Evolutionary conservation across 73 alveolate species (phyloP).

Genomic region (Tetrahymena elliotti): DNA sequence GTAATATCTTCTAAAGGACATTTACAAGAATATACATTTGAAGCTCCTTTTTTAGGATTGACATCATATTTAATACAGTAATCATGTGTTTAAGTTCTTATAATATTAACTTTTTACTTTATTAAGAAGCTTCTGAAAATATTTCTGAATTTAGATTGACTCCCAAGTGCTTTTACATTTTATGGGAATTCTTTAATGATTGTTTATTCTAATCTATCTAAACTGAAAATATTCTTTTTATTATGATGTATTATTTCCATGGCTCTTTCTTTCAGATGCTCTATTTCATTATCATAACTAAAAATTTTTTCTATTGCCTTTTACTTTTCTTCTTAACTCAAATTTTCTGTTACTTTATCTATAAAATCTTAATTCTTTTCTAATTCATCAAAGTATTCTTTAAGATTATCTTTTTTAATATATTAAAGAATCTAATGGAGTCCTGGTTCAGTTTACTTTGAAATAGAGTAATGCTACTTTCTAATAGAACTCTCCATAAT

Average conservation of each 20-base stretch:
- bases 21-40: not conserved
- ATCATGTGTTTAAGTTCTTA: not conserved
- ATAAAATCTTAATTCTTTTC: not conserved
- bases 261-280: not conserved
- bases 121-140: not conserved
- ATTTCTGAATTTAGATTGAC: not conserved
- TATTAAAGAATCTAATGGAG: not conserved
- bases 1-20: not conserved
- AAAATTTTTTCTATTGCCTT: not conserved
- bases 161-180: not conserved
- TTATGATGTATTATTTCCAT: not conserved
- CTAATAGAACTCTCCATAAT: not conserved
- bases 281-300: not conserved
- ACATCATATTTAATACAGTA: not conserved
- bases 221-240: not conserved
- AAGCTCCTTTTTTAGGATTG: not conserved
- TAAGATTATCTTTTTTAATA: not conserved
- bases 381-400: not conserved
- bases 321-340: not conserved
- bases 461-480: not conserved
- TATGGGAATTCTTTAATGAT: not conserved
- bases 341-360: not conserved
- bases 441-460: not conserved
- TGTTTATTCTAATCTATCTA: not conserved
- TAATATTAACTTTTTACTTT: not conserved